phyloP scores from a whole-genome alignment of 768 basidiomycete genomes.

The Lentinula detonsa region DNA sequence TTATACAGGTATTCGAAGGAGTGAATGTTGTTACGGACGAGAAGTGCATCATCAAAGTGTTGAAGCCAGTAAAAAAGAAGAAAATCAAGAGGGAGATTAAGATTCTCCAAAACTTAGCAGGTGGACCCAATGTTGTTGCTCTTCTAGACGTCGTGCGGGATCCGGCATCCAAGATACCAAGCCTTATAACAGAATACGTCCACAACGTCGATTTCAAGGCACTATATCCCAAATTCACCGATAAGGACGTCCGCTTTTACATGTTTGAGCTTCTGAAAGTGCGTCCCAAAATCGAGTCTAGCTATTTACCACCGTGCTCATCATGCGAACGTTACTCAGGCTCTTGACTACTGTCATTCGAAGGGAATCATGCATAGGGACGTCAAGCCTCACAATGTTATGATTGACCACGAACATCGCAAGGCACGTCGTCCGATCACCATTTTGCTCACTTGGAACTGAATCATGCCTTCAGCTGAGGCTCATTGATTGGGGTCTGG shows the following conservation, averaged over 20 bases:
- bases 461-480: constrained; percentile 54
- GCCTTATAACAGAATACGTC: constrained; percentile 95
- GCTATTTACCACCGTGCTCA: constrained; percentile 8
- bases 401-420: constrained; percentile 98
- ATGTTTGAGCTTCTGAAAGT: constrained; percentile 96
- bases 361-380: constrained; percentile 99
- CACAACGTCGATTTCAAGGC: constrained; percentile 98
- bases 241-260: constrained; percentile 94
- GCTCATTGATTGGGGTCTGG: constrained; percentile 97
- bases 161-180: constrained; percentile 93
- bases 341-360: constrained; percentile 96
- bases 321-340: constrained; percentile 36
- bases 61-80: constrained; percentile 99
- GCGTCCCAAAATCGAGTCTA: constrained; percentile 7
- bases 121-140: constrained; percentile 92
- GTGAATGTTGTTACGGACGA: constrained; percentile 86
- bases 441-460: constrained; percentile 5
- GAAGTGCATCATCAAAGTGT: constrained; percentile 97
- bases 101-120: constrained; percentile 93
- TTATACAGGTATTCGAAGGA: constrained; percentile 79
- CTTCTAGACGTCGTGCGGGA: constrained; percentile 95
- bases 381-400: constrained; percentile 98
- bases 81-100: constrained; percentile 99
- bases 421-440: constrained; percentile 49
- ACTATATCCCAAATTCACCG: constrained; percentile 91